Base-by-base conservation (phyloP, 78 protist species). In the Dictyostelium brefeldianum region DNA sequence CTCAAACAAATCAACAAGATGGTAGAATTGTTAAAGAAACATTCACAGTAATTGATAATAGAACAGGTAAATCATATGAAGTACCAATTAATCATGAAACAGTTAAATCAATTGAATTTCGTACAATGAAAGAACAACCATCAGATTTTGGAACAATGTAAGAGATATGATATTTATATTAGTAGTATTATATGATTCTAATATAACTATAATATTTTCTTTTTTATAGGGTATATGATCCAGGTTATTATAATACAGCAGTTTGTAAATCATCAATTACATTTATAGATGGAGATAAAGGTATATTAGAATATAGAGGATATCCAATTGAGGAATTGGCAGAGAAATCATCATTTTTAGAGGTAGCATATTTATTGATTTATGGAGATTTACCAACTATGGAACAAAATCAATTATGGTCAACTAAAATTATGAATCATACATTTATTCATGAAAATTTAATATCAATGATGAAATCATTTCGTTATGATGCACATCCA, bases 401-500 rank as follows among this genome's bases (percentile, higher is more conserved):
- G 95, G 64, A 41, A 20, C 95, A 95, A 81, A 27, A 62, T 14
- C 46, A 67, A n/a, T 14, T 53, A 59, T 95, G 93, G 93, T 46
- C 18, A 9, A 65, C 77, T 17, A 74, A 77, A 31, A 80, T 97
- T 71, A 92, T 89, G 96, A 59, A 53, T 27, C 97, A 95, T 85
- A 92, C 97, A 57, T 92, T 70, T 54, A 57, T 97, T 59, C 97
- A 95, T 54, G 96, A 92, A 82, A 83, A 97, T 94, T 36, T 95
- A 47, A 64, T 83, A 47, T 27, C 22, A 27, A 46, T 95, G 89
- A 90, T 97, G 95, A 59, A 89, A 73, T 69, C 89, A 29, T 95
- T 95, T 71, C 84, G 98, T 17, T 91, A 97, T 80, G 97, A 97
- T 89, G 97, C 98, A 29, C 98, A 97, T 71, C 98, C 98, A 43